Percentiles rank a stretch among this genome's conserved stretches.
Evolutionary conservation across 2,329 filamentous ascomycete genomes (phyloP).

Genomic region (Coccinonectria pachysandricola): DNA sequence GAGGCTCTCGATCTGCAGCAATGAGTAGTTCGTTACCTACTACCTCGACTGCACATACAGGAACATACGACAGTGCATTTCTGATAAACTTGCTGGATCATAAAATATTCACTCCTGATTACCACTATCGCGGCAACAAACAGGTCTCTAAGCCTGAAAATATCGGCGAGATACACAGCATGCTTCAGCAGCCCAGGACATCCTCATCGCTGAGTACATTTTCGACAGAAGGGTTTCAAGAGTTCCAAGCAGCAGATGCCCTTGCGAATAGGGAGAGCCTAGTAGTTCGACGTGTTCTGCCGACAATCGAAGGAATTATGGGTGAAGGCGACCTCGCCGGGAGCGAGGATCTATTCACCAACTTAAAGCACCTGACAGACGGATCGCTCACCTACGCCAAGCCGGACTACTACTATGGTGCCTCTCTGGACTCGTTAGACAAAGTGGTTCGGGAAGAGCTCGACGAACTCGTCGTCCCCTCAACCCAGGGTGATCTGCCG

Average conservation of each 20-base stretch:
- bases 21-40: no score
- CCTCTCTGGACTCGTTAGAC: slow-evolving; percentile 21
- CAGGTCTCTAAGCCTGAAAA: slow-evolving; percentile 13
- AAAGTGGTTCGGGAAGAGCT: slow-evolving; percentile 15
- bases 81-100: no score
- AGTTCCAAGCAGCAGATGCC: slow-evolving; percentile 20
- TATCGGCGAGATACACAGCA: slow-evolving; percentile 9
- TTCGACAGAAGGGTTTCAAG: slow-evolving; percentile 19
- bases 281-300: slow-evolving; percentile 21
- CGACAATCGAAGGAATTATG: slow-evolving; percentile 20
- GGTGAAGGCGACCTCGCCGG: slow-evolving; percentile 14
- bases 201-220: slow-evolving; percentile 29
- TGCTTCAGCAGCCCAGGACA: slow-evolving; percentile 4
- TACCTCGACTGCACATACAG: no score
- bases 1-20: no score
- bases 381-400: slow-evolving; percentile 19
- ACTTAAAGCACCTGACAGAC: slow-evolving; percentile 27
- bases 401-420: slow-evolving; percentile 26
- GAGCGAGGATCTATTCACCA: slow-evolving; percentile 22
- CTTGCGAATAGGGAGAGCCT: slow-evolving; percentile 25
- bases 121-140: no score
- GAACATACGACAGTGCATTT: no score
- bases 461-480: slow-evolving; percentile 22
- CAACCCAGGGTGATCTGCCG: slow-evolving; percentile 20
- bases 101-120: no score